These are phyloP conservation scores for Lanzia echinophila DNA, from an alignment of 2,329 filamentous ascomycete species.

Conservation along the genomic window DNA sequence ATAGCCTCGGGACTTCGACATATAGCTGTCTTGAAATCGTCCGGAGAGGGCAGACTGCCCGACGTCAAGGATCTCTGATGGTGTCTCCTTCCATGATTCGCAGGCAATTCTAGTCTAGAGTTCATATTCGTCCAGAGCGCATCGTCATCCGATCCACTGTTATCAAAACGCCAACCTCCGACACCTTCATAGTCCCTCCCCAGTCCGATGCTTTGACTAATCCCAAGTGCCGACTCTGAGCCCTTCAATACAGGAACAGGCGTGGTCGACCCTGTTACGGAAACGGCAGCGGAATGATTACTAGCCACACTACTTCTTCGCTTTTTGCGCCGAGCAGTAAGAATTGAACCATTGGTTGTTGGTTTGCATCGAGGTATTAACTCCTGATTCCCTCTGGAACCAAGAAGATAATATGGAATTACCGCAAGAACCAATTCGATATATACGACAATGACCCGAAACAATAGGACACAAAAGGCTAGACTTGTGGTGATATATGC, in stretches of 20 bases:
- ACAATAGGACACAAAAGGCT: slow-evolving; percentile 53
- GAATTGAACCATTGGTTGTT: neutral
- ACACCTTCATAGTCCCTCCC: slow-evolving; percentile 54
- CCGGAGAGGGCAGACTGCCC: slow-evolving; percentile 15
- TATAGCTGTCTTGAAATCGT: slow-evolving; percentile 16
- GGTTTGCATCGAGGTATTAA: neutral
- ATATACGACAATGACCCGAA: slow-evolving; percentile 56
- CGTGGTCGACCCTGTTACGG: slow-evolving; percentile 15
- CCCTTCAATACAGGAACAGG: slow-evolving; percentile 17
- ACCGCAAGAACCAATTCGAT: slow-evolving; percentile 54
- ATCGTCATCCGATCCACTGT: slow-evolving; percentile 32
- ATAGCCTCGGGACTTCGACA: slow-evolving; percentile 29
- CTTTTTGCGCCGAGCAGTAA: slow-evolving; percentile 9
- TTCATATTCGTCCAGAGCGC: slow-evolving; percentile 46
- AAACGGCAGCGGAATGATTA: slow-evolving; percentile 26
- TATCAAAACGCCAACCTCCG: slow-evolving; percentile 48
- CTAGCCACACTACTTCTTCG: slow-evolving; percentile 28
- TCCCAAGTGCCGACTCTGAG: slow-evolving; percentile 29
- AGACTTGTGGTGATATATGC: slow-evolving; percentile 57
- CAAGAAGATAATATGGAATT: slow-evolving; percentile 46
- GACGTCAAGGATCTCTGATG: slow-evolving; percentile 38
- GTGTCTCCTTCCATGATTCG: slow-evolving; percentile 36
- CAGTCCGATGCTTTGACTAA: slow-evolving; percentile 43
- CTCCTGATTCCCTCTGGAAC: slow-evolving; percentile 5
- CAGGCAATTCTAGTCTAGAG: slow-evolving; percentile 43